A percentile compares a stretch with the other conserved stretches of the same genome.
phyloP scores from a whole-genome alignment of 1,139 yeast species.

The Taphrina sp. region DNA sequence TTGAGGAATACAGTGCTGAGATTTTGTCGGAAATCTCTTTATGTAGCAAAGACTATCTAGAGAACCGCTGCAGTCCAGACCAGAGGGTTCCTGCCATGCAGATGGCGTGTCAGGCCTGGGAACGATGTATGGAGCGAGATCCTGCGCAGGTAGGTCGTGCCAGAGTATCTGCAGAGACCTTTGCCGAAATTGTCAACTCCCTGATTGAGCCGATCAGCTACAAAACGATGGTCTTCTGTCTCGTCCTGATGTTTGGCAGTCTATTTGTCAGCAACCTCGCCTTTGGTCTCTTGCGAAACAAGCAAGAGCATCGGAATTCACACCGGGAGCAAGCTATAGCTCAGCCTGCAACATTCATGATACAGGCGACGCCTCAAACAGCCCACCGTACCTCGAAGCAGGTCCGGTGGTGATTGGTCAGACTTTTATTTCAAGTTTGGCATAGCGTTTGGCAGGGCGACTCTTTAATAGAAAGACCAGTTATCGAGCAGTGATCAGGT shows the following conservation, averaged over 20 bases:
- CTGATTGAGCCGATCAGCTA: constrained; percentile 72
- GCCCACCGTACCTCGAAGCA: not conserved
- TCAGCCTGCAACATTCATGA: constrained; percentile 30
- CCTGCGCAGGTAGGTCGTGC: constrained; percentile 77
- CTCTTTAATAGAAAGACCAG: too few species aligned
- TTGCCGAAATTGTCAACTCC: constrained; percentile 78
- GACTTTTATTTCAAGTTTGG: too few species aligned
- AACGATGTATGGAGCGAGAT: constrained; percentile 80
- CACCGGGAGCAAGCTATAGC: not conserved
- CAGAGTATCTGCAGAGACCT: constrained; percentile 71
- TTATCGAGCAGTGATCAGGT: too few species aligned
- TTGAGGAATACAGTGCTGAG: constrained; percentile 52
- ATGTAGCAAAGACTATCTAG: constrained; percentile 67
- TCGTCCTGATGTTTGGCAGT: constrained; percentile 39
- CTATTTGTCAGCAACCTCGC: constrained; percentile 39
- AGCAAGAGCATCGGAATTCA: constrained; percentile 15
- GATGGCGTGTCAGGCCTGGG: constrained; percentile 70
- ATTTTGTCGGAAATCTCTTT: constrained; percentile 63
- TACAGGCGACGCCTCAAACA: constrained; percentile 28
- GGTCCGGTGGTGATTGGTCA: not conserved
- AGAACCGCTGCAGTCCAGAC: constrained; percentile 65
- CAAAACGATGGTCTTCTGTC: constrained; percentile 55
- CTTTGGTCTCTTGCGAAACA: constrained; percentile 35
- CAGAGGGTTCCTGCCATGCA: constrained; percentile 68
- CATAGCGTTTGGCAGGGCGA: too few species aligned